Base-by-base conservation (phyloP, 148 eudicot genomes). In the Dianthus caryophyllus region DNA sequence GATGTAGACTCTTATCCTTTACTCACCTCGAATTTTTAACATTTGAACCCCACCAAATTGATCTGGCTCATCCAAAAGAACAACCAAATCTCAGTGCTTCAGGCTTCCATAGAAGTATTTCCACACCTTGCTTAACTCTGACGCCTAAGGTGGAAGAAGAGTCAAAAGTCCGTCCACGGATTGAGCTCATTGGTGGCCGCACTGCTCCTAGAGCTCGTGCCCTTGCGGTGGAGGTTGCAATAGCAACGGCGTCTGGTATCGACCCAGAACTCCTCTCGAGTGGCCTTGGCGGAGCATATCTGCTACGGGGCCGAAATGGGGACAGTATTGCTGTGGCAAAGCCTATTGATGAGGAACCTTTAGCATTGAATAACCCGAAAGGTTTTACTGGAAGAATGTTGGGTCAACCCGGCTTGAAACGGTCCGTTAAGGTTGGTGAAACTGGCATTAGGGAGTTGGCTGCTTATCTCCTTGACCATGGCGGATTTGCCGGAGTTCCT, bases 401-500 rank as follows among this genome's bases (percentile, higher is more conserved):
- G 1, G 94, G 96, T 38, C 96, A 89, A 54, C 85, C 89, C 0
- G 94, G 98, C 25, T 65, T 86, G 72, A 87, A 87, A 69, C 78
- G 87, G 36, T 88, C 90, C 0, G 78, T 94, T 55, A 78, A 81
- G 69, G 85, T 86, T 0, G 98, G 96, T 17, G 98, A 94, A 70
- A 86, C 97, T 0, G 96, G 98, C 0, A 58, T 80, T 3, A 80
- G 98, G 46, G 98, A 94, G 77, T 47, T 88, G 69, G 97, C 97
- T 50, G 98, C 98, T 69, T 94, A 87, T 71, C 79, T 94, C 22
- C 89, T 94, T n/a, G 98, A 94, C 70, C 97, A 90, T 55, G 90
- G 73, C 31, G 87, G 90, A 8, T 94, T 90, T 72, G 83, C 96
- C 0, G 84, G 92, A 30, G 98, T 94, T 59, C 90, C 97, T 73